Percentiles rank a stretch among this genome's conserved stretches.
Evolutionary conservation across 306 rosid species (phyloP).

Genomic region (Argentina anserina): DNA sequence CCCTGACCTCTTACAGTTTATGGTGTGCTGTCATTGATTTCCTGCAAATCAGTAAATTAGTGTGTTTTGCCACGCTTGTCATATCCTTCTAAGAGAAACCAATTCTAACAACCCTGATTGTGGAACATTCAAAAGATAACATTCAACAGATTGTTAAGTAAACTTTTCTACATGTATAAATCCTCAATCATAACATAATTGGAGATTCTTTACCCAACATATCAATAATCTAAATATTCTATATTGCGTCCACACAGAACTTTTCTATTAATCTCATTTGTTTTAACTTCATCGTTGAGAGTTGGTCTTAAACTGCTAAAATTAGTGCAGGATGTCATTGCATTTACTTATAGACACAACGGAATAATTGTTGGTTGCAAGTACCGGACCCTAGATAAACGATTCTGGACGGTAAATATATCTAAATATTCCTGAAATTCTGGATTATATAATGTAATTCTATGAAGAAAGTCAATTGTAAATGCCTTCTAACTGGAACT

Average conservation of each 20-base stretch:
- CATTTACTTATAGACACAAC: constrained; percentile 68
- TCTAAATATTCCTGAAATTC: constrained; percentile 18
- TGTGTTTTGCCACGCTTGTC: neutral
- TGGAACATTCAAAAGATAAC: neutral
- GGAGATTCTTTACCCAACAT: no score
- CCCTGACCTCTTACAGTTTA: neutral
- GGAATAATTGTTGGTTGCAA: constrained; percentile 84
- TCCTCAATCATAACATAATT: neutral
- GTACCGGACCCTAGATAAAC: constrained; percentile 63
- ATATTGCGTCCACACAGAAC: neutral
- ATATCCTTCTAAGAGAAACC: neutral
- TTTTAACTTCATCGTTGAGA: constrained; percentile 8
- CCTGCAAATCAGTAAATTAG: neutral
- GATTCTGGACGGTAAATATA: constrained; percentile 77
- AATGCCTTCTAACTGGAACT: constrained; percentile 2
- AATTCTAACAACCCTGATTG: neutral
- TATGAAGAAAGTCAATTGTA: neutral
- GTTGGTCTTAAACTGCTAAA: constrained; percentile 20
- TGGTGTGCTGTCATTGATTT: neutral
- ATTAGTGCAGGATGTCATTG: constrained; percentile 58
- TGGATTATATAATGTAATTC: neutral
- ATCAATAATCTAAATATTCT: neutral
- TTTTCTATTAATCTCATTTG: neutral
- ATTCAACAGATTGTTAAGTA: neutral
- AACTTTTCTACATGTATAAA: neutral